Evolutionary conservation across 1,139 yeast genomes (phyloP).

Genomic region (Hansenula anomala): DNA sequence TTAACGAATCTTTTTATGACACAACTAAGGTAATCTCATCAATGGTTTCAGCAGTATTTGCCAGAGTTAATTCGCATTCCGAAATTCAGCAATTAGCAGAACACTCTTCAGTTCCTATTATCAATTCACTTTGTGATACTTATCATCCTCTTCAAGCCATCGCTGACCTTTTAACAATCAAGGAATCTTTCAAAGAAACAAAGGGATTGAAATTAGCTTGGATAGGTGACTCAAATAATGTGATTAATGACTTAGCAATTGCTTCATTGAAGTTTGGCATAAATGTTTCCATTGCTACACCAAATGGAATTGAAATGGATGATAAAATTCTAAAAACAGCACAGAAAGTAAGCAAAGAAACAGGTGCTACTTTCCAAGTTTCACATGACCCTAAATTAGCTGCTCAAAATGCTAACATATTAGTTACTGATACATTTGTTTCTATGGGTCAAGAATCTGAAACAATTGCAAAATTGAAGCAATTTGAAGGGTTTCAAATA

Average conservation of each 20-base stretch:
- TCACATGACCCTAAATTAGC: conserved; percentile 73
- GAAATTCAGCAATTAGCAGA: conserved; percentile 76
- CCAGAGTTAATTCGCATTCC: conserved; percentile 84
- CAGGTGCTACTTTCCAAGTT: conserved; percentile 53
- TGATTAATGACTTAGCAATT: conserved; percentile 87
- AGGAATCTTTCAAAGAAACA: conserved; percentile 59
- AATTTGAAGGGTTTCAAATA: conserved; percentile 84
- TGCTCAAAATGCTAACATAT: conserved; percentile 64
- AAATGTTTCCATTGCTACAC: conserved; percentile 79
- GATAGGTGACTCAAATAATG: conserved; percentile 97
- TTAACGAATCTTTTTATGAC: conserved; percentile 85
- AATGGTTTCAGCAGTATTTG: conserved; percentile 93
- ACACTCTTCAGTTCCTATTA: conserved; percentile 82
- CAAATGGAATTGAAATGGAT: conserved; percentile 64
- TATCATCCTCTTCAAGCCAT: conserved; percentile 96
- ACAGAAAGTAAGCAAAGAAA: conserved; percentile 42
- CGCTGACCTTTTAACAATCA: conserved; percentile 82
- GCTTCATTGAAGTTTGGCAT: conserved; percentile 87
- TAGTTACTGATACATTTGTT: conserved; percentile 97
- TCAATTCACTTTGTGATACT: conserved; percentile 87
- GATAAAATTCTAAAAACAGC: conserved; percentile 54
- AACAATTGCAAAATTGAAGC: conserved; percentile 62
- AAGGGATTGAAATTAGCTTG: conserved; percentile 71
- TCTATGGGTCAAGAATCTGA: conserved; percentile 97
- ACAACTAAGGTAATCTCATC: conserved; percentile 86